phyloP scores from a whole-genome alignment of 129 eudicot species.

The Flaveria linearis region DNA sequence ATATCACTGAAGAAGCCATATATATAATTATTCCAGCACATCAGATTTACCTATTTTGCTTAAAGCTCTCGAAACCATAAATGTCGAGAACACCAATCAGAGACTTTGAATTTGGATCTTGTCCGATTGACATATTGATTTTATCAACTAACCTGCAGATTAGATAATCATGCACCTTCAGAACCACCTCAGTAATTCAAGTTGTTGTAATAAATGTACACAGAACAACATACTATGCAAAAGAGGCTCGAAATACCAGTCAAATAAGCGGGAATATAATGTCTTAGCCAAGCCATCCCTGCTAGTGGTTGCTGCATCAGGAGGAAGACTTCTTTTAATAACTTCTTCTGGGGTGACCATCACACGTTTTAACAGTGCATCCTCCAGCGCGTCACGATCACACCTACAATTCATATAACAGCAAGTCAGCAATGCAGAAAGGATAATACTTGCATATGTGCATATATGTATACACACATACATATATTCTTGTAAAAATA shows the following conservation, averaged over 20 bases:
- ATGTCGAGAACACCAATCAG: slow-evolving; percentile 98
- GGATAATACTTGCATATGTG: slow-evolving; percentile 12
- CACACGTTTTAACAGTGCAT: slow-evolving; percentile 90
- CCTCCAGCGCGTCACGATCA: slow-evolving; percentile 73
- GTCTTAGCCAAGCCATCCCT: slow-evolving; percentile 98
- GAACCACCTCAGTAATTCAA: slow-evolving; percentile 20
- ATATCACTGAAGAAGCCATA: slow-evolving; percentile 18
- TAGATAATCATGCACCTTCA: slow-evolving; percentile 21
- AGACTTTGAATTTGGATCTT: slow-evolving; percentile 85
- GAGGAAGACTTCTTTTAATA: slow-evolving; percentile 94
- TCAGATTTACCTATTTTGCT: slow-evolving; percentile 68
- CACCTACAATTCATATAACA: slow-evolving; percentile 54
- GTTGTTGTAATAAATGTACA: background rate
- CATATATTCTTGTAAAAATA: slow-evolving; percentile 2
- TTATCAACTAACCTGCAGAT: slow-evolving; percentile 85
- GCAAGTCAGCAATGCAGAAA: slow-evolving; percentile 11
- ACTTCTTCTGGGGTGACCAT: slow-evolving; percentile 99
- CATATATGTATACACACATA: background rate
- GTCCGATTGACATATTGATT: slow-evolving; percentile 89
- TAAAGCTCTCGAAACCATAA: slow-evolving; percentile 98
- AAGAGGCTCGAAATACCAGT: slow-evolving; percentile 58
- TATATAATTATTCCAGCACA: slow-evolving; percentile 1
- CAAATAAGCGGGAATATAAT: slow-evolving; percentile 84
- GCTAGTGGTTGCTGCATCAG: slow-evolving; percentile 72
- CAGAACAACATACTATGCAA: slow-evolving; percentile 22